phyloP scores from a whole-genome alignment of 2,329 filamentous ascomycete species.

The Catunica adiposa region DNA sequence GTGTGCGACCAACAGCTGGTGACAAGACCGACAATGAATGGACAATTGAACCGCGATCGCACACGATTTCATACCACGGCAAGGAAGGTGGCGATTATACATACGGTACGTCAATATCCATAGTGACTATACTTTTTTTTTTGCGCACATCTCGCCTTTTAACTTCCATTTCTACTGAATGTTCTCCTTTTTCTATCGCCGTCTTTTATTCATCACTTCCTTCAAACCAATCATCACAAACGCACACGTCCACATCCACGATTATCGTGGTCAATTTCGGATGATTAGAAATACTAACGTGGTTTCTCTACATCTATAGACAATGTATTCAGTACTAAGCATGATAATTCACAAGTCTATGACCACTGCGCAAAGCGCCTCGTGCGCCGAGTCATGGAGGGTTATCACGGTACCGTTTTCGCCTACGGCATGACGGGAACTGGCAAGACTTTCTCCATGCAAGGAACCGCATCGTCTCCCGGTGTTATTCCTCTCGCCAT shows the following conservation, averaged over 20 bases:
- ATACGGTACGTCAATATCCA: conserved; percentile 48
- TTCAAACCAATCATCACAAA: neutral
- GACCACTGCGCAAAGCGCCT: conserved; percentile 86
- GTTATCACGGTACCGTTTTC: conserved; percentile 95
- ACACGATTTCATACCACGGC: conserved; percentile 67
- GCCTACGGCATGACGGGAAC: conserved; percentile 99
- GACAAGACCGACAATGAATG: conserved; percentile 61
- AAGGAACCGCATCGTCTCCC: conserved; percentile 85
- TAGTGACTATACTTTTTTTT: neutral
- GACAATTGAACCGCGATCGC: conserved; percentile 74
- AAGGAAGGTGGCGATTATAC: conserved; percentile 84
- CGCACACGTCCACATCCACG: no score
- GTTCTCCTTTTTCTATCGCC: neutral
- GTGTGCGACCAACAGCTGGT: conserved; percentile 66
- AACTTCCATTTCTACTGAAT: neutral
- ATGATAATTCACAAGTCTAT: conserved; percentile 90
- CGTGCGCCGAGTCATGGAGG: conserved; percentile 94
- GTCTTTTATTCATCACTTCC: neutral
- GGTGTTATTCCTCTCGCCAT: conserved; percentile 95
- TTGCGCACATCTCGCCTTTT: neutral
- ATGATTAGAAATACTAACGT: neutral
- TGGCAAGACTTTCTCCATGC: conserved; percentile 98
- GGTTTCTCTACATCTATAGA: conserved; percentile 35
- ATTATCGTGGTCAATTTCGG: neutral
- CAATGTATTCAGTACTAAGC: conserved; percentile 87